Conservation (phyloP, 1,139 yeast species). For the Yamadazyma spencermartinsiae region DNA sequence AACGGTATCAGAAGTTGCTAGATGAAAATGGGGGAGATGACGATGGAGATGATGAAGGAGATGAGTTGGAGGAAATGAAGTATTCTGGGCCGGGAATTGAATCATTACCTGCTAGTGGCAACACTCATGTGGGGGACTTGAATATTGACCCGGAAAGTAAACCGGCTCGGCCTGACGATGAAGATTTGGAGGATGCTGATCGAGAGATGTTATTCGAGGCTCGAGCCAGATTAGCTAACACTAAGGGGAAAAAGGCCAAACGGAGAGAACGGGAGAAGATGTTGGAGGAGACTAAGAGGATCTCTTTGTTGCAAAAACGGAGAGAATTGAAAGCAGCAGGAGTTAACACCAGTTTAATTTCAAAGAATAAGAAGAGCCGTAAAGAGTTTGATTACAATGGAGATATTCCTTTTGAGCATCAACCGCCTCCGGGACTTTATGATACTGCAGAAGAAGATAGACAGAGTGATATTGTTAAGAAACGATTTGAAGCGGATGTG, state of each 20-base stretch:
- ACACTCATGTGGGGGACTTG: constrained; percentile 49
- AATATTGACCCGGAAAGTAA: constrained; percentile 77
- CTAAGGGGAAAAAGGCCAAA: constrained; percentile 94
- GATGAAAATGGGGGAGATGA: constrained; percentile 52
- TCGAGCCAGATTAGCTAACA: constrained; percentile 84
- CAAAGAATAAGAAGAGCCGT: constrained; percentile 49
- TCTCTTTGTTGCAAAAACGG: constrained; percentile 77
- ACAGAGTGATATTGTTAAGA: constrained; percentile 46
- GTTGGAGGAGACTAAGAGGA: constrained; percentile 67
- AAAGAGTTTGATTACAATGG: constrained; percentile 78
- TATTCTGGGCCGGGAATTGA: constrained; percentile 60
- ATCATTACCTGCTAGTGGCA: constrained; percentile 35
- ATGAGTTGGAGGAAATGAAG: constrained; percentile 35
- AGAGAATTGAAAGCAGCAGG: constrained; percentile 89
- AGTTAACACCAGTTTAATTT: constrained; percentile 53
- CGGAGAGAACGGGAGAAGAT: constrained; percentile 85
- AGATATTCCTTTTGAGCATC: constrained; percentile 78
- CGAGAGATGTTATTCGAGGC: constrained; percentile 93
- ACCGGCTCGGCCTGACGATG: constrained; percentile 81
- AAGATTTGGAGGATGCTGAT: constrained; percentile 83
- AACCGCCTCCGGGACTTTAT: constrained; percentile 69
- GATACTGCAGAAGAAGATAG: constrained; percentile 61
- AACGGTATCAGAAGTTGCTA: constrained; percentile 76
- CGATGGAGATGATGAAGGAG: constrained; percentile 26
- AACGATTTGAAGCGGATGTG: constrained; percentile 31